Evolutionary conservation across 2,329 filamentous ascomycete genomes (phyloP), one percentile per base, ranked within the genome.

Genomic region (Aspergillus vadensis): DNA sequence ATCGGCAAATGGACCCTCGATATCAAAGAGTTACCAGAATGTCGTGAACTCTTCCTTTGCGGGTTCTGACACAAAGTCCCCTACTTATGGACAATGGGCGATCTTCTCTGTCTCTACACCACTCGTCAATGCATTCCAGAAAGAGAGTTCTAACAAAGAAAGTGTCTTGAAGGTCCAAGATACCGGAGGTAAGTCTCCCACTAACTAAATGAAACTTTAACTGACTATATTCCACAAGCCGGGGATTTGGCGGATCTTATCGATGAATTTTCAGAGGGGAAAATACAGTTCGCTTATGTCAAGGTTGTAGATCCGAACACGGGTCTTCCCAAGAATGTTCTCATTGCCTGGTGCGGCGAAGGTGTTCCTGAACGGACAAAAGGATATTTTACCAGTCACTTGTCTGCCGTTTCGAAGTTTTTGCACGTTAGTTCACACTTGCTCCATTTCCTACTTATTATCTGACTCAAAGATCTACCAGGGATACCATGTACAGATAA

Each of bases 281-380:
- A 92, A 70, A 90, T 99, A 68, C 95, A 99, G 79, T 99, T 97
- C 79, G 95, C 92, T 27, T 98, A 96, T 72, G 88, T 95, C 71
- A 97, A 96, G 80, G 89, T 99, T 80, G 97, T 93, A 77, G 95
- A 99, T 74, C 91, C 92, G 58, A 99, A 99, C 77, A 91, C 90
- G 2, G 82, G 83, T 21, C 86, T 99, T 15, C 92, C 94, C 53
- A 99, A 99, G 82, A 91, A 88, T 75, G 91, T 96, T 61, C 84
- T 99, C 67, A 92, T 99, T 74, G 93, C 91, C 67, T 99, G 95
- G 90, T 99, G 95, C 76, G 95, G 95, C 67, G 94, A 96, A 73
- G 95, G 95, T 69, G 95, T 99, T 15, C 95, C 95, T n/a, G 95
- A 99, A 80, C 85, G 94, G 71, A 98, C 94, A 63, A 99, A 98